These are phyloP conservation scores for Pseudozyma pruni DNA, from an alignment of 1,284 basidiomycete genomes.

Conservation along the genomic window DNA sequence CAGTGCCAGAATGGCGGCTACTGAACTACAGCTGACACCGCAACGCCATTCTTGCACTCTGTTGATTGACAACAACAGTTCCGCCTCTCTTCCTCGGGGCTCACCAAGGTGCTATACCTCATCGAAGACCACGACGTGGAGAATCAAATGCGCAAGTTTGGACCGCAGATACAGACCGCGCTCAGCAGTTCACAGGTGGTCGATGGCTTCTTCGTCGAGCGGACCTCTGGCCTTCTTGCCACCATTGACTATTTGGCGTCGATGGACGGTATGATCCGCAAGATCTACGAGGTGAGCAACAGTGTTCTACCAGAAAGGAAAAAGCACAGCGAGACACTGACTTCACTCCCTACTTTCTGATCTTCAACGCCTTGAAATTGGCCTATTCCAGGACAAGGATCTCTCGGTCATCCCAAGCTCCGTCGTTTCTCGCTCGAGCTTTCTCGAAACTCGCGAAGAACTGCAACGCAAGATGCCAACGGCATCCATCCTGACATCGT, in stretches of 20 bases:
- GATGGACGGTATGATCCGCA: slow-evolving; percentile 70
- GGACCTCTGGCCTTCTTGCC: slow-evolving; percentile 70
- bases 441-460: slow-evolving; percentile 66
- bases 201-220: slow-evolving; percentile 73
- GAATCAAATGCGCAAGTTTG: slow-evolving; percentile 59
- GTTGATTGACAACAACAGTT: too few relatives aligned
- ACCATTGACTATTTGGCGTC: slow-evolving; percentile 71
- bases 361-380: too few relatives aligned
- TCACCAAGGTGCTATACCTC: slow-evolving; percentile 72
- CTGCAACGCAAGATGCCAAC: slow-evolving; percentile 67
- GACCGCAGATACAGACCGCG: slow-evolving; percentile 67
- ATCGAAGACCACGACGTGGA: slow-evolving; percentile 72
- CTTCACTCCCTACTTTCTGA: too few relatives aligned
- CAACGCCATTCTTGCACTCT: too few relatives aligned
- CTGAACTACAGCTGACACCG: too few relatives aligned
- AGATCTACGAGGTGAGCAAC: slow-evolving; percentile 68
- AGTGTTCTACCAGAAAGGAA: too few relatives aligned
- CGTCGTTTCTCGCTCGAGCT: slow-evolving; percentile 67
- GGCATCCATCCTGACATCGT: slow-evolving; percentile 69
- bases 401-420: slow-evolving; percentile 70
- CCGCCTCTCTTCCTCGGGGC: slow-evolving; percentile 71
- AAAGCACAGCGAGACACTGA: too few relatives aligned
- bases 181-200: slow-evolving; percentile 72
- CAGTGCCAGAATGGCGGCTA: too few relatives aligned
- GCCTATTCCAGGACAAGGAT: slow-evolving; percentile 57